These are phyloP conservation scores for Glycine tomentella DNA, from an alignment of 306 rosid genomes.

Conservation along the genomic window DNA sequence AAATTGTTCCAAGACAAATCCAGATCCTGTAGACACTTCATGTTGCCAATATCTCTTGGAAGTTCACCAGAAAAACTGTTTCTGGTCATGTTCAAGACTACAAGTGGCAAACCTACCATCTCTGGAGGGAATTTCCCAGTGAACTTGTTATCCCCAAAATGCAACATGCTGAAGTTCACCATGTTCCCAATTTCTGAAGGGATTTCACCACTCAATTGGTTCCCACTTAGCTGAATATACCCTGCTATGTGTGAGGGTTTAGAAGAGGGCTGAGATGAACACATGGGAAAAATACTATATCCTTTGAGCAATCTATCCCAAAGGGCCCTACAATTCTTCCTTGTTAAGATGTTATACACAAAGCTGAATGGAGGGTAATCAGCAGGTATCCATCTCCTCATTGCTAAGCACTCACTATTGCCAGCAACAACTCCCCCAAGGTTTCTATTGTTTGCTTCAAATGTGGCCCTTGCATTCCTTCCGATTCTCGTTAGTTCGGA, in stretches of 20 bases:
- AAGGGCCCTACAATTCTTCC: conserved; percentile 77
- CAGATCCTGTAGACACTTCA: conserved; percentile 69
- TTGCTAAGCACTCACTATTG: conserved; percentile 75
- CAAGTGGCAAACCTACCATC: conserved; percentile 66
- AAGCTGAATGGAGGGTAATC: conserved; percentile 90
- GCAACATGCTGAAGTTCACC: conserved; percentile 75
- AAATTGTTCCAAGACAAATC: conserved; percentile 90
- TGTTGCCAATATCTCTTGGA: conserved; percentile 64
- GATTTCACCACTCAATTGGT: conserved; percentile 70
- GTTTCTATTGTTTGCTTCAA: conserved; percentile 50
- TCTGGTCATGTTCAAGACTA: conserved; percentile 63
- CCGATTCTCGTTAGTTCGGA: conserved; percentile 71
- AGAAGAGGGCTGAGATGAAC: conserved; percentile 53
- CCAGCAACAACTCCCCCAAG: conserved; percentile 51
- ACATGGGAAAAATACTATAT: conserved; percentile 62
- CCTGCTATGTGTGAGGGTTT: conserved; percentile 63
- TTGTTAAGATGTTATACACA: conserved; percentile 70
- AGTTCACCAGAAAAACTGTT: conserved; percentile 80
- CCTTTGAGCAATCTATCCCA: conserved; percentile 87
- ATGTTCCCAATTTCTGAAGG: conserved; percentile 69
- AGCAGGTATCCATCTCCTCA: conserved; percentile 96
- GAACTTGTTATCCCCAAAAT: conserved; percentile 69
- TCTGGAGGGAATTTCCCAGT: conserved; percentile 70
- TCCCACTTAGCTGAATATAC: conserved; percentile 82
- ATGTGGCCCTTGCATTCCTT: conserved; percentile 60